Percentiles rank a stretch among this genome's conserved stretches.
Evolutionary conservation across 768 basidiomycete species (phyloP).

Genomic region (Cystoderma amianthinum): DNA sequence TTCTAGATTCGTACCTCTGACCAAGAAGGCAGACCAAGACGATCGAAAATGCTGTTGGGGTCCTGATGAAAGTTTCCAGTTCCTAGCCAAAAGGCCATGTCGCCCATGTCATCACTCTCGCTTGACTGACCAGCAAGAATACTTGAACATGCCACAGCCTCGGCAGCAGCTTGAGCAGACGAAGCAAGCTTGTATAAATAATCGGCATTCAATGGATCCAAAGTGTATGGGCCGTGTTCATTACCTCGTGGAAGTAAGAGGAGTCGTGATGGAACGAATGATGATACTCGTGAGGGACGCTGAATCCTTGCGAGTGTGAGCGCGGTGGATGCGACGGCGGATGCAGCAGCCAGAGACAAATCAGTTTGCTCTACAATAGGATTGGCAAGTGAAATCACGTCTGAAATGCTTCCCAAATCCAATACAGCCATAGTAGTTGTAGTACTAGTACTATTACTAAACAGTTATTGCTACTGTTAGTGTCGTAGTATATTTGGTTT

Average conservation of each 20-base stretch:
- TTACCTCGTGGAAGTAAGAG: conserved; percentile 11
- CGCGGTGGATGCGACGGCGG: conserved; percentile 11
- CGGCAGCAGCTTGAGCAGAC: conserved; percentile 31
- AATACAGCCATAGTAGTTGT: no score
- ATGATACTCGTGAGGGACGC: conserved; percentile 1
- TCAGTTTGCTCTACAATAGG: no score
- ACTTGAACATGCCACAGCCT: conserved; percentile 36
- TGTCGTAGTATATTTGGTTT: no score
- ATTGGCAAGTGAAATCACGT: no score
- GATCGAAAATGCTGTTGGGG: neutral
- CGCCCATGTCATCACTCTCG: conserved; percentile 52
- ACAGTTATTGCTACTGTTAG: no score
- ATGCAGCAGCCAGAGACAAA: conserved; percentile 4
- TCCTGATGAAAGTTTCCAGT: conserved; percentile 21
- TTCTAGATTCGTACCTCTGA: no score
- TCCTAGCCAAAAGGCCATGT: conserved; percentile 48
- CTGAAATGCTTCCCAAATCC: no score
- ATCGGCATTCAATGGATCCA: conserved; percentile 2
- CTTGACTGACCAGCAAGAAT: conserved; percentile 45
- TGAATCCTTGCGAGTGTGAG: conserved; percentile 11
- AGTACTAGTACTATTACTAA: no score
- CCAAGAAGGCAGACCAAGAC: no score
- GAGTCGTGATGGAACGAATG: conserved; percentile 6
- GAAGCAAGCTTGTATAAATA: conserved; percentile 27
- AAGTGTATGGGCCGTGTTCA: no score